A percentile compares a stretch with the other conserved stretches of the same genome.
phyloP scores from a whole-genome alignment of 768 basidiomycete species.

The Termitomyces sp. region DNA sequence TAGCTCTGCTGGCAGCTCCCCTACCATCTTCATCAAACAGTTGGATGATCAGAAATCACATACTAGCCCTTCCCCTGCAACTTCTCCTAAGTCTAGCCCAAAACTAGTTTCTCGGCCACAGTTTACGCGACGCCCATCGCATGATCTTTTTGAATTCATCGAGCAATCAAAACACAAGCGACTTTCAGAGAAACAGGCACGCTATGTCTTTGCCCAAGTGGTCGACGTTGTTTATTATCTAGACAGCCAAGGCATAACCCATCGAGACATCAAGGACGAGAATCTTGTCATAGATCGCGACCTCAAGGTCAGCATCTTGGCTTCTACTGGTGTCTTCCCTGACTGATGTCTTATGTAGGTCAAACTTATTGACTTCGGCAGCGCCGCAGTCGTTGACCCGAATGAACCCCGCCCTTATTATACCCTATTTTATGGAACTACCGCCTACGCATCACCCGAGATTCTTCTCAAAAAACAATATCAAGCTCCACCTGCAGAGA shows the following conservation, averaged over 20 bases:
- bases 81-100: conserved; percentile 15
- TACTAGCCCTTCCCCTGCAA: not conserved
- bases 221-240: conserved; percentile 84
- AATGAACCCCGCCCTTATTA: conserved; percentile 61
- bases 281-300: conserved; percentile 80
- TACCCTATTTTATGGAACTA: conserved; percentile 85
- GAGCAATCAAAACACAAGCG: conserved; percentile 81
- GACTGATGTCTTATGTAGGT: conserved; percentile 43
- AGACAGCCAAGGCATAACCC: conserved; percentile 78
- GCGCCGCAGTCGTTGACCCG: conserved; percentile 74
- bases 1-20: conserved; percentile 37
- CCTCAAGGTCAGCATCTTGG: conserved; percentile 48
- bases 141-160: conserved; percentile 95
- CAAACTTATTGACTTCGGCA: conserved; percentile 96
- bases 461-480: conserved; percentile 86
- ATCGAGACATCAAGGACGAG: conserved; percentile 97
- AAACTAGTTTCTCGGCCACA: conserved; percentile 29
- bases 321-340: not conserved
- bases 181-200: conserved; percentile 73
- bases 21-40: conserved; percentile 1
- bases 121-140: conserved; percentile 71
- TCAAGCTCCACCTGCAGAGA: conserved; percentile 90
- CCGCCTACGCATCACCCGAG: conserved; percentile 94
- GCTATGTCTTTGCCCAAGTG: conserved; percentile 83
- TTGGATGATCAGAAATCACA: conserved; percentile 3